These are phyloP conservation scores for Schizochytrium sp. DNA, from an alignment of 108 stramenopile species.

Conservation along the genomic window DNA sequence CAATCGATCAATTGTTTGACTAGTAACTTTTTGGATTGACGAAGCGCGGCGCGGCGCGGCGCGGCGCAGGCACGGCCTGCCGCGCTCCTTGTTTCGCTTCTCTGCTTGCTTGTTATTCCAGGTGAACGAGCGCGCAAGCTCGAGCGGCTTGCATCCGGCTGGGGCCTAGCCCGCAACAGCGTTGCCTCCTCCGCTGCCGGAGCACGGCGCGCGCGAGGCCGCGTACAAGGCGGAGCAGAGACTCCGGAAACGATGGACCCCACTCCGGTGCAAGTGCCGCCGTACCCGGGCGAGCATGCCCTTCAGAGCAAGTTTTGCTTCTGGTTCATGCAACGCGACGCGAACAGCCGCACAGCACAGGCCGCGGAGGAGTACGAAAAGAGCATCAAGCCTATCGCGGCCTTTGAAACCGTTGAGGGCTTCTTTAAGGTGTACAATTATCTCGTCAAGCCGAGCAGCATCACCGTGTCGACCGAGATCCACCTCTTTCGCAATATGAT, in stretches of 20 bases:
- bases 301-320: slow-evolving; percentile 9
- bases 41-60: too few species aligned
- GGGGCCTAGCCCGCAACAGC: too few species aligned
- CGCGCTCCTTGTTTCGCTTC: too few species aligned
- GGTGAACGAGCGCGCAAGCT: too few species aligned
- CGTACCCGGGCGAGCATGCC: not conserved
- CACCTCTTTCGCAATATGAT: slow-evolving; percentile 88
- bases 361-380: slow-evolving; percentile 56
- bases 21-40: too few species aligned
- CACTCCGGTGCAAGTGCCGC: not conserved
- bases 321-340: slow-evolving; percentile 28
- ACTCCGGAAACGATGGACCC: not conserved
- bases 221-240: too few species aligned
- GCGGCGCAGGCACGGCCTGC: too few species aligned
- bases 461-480: slow-evolving; percentile 70
- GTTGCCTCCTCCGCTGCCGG: too few species aligned
- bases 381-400: slow-evolving; percentile 71
- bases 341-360: not conserved
- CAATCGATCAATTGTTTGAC: too few species aligned
- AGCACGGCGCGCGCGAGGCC: too few species aligned
- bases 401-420: slow-evolving; percentile 77
- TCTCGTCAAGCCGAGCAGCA: slow-evolving; percentile 67
- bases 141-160: too few species aligned
- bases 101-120: too few species aligned
- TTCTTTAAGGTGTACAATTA: slow-evolving; percentile 84